Percentiles rank a stretch among this genome's conserved stretches.
Conservation (phyloP, 2,329 filamentous ascomycete genomes). For the Paecilomyces fulvus region DNA sequence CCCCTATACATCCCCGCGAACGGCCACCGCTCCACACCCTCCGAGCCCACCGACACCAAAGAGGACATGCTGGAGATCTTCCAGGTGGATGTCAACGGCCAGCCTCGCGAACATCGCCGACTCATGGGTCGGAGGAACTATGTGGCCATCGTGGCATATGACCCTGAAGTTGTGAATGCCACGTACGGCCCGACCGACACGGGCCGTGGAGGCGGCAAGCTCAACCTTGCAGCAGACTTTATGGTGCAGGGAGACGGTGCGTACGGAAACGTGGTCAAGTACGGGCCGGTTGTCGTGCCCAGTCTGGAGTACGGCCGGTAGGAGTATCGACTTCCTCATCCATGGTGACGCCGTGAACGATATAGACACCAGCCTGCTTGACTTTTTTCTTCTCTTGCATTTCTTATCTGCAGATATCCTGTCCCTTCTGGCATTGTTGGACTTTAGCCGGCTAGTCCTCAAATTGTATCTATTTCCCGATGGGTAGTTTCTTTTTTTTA, state of each 20-base stretch:
- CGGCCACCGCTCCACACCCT: constrained; percentile 61
- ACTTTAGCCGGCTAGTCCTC: too few species aligned
- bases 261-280: constrained; percentile 80
- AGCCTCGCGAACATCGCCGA: constrained; percentile 72
- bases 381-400: not conserved
- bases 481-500: too few species aligned
- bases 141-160: constrained; percentile 85
- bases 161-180: constrained; percentile 65
- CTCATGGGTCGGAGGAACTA: constrained; percentile 94
- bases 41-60: constrained; percentile 75
- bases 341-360: not conserved
- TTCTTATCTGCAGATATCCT: not conserved
- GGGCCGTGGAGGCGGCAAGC: constrained; percentile 36
- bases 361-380: not conserved
- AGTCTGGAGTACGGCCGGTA: constrained; percentile 51
- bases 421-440: not conserved
- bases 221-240: constrained; percentile 91
- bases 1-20: constrained; percentile 85
- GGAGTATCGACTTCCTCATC: not conserved
- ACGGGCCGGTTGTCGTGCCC: constrained; percentile 91
- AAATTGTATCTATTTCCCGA: too few species aligned
- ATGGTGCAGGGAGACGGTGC: constrained; percentile 88
- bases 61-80: constrained; percentile 99
- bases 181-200: constrained; percentile 28
- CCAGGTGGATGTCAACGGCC: constrained; percentile 83